These are phyloP conservation scores for Rhodosporidiobolus odoratus DNA, from an alignment of 768 basidiomycete genomes.

Conservation along the genomic window DNA sequence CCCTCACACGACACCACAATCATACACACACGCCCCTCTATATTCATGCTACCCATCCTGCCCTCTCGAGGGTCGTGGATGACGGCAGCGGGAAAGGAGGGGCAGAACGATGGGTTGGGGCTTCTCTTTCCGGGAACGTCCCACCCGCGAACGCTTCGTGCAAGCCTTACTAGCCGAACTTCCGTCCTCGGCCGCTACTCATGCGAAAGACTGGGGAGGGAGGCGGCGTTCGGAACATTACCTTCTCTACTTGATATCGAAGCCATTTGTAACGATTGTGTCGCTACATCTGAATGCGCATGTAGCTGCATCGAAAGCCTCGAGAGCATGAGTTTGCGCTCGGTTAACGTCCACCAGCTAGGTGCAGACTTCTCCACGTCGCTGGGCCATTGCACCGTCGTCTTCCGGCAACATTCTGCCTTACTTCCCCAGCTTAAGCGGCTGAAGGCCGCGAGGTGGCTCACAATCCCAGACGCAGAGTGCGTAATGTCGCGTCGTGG, in stretches of 20 bases:
- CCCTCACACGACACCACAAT: too few relatives aligned
- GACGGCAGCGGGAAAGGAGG: constrained; percentile 15
- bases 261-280: not conserved
- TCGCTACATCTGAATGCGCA: not conserved
- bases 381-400: too few relatives aligned
- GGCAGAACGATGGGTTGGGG: not conserved
- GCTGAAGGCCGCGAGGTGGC: too few relatives aligned
- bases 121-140: not conserved
- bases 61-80: not conserved
- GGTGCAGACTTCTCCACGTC: too few relatives aligned
- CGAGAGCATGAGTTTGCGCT: too few relatives aligned
- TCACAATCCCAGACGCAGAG: too few relatives aligned
- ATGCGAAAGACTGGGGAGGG: not conserved
- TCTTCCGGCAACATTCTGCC: too few relatives aligned
- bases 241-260: not conserved
- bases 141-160: constrained; percentile 5
- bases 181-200: not conserved
- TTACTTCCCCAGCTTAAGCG: too few relatives aligned
- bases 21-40: not conserved
- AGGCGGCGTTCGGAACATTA: constrained; percentile 10
- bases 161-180: constrained; percentile 9
- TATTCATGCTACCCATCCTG: not conserved
- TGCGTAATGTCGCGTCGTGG: too few relatives aligned
- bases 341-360: too few relatives aligned
- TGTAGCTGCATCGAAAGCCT: too few relatives aligned